Evolutionary conservation across 177 flowering plant genomes (phyloP), one percentile per base, ranked within the genome.

Genomic region (Vitis hybrid): DNA sequence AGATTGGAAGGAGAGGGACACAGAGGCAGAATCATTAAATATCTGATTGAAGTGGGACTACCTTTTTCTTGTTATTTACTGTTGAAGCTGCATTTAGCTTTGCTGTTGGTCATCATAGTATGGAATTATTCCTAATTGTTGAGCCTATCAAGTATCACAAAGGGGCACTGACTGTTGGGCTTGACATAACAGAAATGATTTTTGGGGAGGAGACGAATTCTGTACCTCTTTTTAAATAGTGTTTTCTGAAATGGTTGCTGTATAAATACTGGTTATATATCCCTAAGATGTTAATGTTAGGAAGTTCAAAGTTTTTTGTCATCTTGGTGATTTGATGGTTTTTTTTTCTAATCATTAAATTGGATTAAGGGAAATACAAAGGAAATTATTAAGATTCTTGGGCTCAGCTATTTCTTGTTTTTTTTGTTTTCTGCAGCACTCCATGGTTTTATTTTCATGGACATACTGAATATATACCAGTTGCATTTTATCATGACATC

Each of bases 1-100:
- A 81, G 89, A 89, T 54, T 85, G 93, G 90, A 73, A 75, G 69
- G 86, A 86, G 48, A 81, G 82, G 73, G 78, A 77, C 60, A 61
- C 68, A 14, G 90, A 85, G 59, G 78, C 71, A 3, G 88, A 83
- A 55, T 85, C 88, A 63, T 62, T 82, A 58, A 77, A 74, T 56
- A 56, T 64, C 56, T 82, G 63, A 81, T 63, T 61, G 13, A 61
- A 70, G 54, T 29, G 22, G 15, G 48, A 9, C 59, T 12, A 34
- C 39, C 12, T 16, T 15, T 52, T 12, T 45, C 50, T 13, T 13
- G 10, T 53, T 20, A 29, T 69, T 3, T 34, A 54, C 12, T 45
- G 67, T 34, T 39, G 10, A 34, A 61, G 60, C 52, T 61, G 59
- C 72, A 52, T 62, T 61, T 3, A 15, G 34, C 31, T 59, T 51